phyloP scores from a whole-genome alignment of 2,329 filamentous ascomycete genomes.

The Trichophyton rubrum region DNA sequence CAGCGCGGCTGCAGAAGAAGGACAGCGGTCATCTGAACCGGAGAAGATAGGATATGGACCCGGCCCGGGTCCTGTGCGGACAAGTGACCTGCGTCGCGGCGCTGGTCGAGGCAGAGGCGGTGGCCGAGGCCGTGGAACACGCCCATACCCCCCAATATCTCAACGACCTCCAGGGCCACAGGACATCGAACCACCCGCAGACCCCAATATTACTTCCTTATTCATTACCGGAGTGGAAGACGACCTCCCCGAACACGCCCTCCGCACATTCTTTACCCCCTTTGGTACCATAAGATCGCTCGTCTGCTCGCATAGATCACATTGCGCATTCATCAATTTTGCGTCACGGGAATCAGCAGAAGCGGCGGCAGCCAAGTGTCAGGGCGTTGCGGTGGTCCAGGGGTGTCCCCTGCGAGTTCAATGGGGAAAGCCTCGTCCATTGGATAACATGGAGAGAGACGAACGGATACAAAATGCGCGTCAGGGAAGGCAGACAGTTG shows the following conservation, averaged over 20 bases:
- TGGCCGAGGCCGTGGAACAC: slow-evolving; percentile 38
- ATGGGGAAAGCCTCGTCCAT: slow-evolving; percentile 84
- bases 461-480: slow-evolving; percentile 68
- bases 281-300: slow-evolving; percentile 86
- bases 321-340: slow-evolving; percentile 95
- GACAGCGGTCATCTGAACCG: slow-evolving; percentile 33
- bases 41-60: slow-evolving; percentile 35
- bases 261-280: slow-evolving; percentile 78
- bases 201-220: slow-evolving; percentile 78
- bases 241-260: slow-evolving; percentile 81
- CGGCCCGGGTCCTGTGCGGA: slow-evolving; percentile 68
- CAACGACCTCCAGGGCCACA: slow-evolving; percentile 67
- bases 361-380: slow-evolving; percentile 67
- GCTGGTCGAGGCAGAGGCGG: slow-evolving; percentile 38
- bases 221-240: slow-evolving; percentile 95
- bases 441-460: slow-evolving; percentile 84
- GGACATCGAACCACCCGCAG: slow-evolving; percentile 74
- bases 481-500: slow-evolving; percentile 55
- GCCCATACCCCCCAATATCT: slow-evolving; percentile 56
- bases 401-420: slow-evolving; percentile 81
- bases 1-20: slow-evolving; percentile 19
- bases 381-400: slow-evolving; percentile 78
- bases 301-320: slow-evolving; percentile 91
- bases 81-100: slow-evolving; percentile 43
- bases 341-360: slow-evolving; percentile 74